These are phyloP conservation scores for Gossypium rotundifolium DNA, from an alignment of 345 rosid genomes.

Conservation along the genomic window DNA sequence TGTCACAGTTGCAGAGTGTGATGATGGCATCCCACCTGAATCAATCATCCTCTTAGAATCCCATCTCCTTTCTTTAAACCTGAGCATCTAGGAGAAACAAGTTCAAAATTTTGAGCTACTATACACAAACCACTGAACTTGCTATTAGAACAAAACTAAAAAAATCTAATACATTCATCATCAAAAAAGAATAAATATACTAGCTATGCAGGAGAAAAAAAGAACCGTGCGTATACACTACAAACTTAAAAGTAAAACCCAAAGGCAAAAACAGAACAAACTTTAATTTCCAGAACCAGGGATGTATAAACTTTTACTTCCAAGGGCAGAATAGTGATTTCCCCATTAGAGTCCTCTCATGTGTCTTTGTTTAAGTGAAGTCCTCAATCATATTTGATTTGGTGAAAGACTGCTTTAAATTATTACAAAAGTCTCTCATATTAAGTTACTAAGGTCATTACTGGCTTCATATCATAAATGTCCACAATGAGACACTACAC, in stretches of 20 bases:
- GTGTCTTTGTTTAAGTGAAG: background rate
- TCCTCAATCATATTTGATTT: background rate
- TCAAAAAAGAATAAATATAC: background rate
- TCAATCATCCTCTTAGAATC: constrained; percentile 77
- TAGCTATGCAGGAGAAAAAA: background rate
- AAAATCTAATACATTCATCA: too few relatives aligned
- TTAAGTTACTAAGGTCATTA: background rate
- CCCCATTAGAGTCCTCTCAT: background rate
- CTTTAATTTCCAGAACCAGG: background rate
- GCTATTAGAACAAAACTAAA: too few relatives aligned
- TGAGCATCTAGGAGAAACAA: constrained; percentile 58
- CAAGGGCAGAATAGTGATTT: background rate
- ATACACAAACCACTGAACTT: background rate
- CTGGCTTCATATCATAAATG: background rate
- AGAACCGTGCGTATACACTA: background rate
- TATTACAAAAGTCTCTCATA: background rate
- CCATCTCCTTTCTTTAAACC: constrained; percentile 96
- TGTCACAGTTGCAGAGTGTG: constrained; percentile 93
- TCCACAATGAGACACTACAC: background rate
- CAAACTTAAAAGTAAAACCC: background rate
- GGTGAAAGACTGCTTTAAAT: background rate
- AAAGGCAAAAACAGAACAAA: background rate
- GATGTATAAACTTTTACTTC: background rate
- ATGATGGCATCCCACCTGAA: constrained; percentile 99
- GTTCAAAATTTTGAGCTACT: constrained; percentile 27